Percentiles rank a stretch among this genome's conserved stretches.
Evolutionary conservation across 1,139 yeast species (phyloP).

Genomic region (Insectozyma bohioensis): DNA sequence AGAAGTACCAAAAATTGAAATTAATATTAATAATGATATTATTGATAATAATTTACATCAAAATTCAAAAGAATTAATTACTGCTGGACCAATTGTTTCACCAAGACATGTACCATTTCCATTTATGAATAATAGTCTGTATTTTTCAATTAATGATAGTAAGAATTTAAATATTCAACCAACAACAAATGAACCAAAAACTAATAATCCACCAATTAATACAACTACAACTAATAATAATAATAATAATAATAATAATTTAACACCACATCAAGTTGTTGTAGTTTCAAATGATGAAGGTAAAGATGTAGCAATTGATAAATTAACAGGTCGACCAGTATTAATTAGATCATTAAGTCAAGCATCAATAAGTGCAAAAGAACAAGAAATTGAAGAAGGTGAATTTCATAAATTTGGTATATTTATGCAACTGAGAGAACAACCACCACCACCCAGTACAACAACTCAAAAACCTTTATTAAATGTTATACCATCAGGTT

Average conservation of each 20-base stretch:
- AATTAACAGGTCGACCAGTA: slow-evolving; percentile 70
- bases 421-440: slow-evolving; percentile 59
- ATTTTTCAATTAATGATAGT: too few relatives aligned
- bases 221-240: too few relatives aligned
- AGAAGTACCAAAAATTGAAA: too few relatives aligned
- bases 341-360: slow-evolving; percentile 63
- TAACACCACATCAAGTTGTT: slow-evolving; percentile 70
- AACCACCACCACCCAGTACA: too few relatives aligned
- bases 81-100: slow-evolving; percentile 56
- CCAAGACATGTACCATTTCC: slow-evolving; percentile 27
- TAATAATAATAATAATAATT: slow-evolving; percentile 22
- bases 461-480: slow-evolving; percentile 35
- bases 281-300: slow-evolving; percentile 58
- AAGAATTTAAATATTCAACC: too few relatives aligned
- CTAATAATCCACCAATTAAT: too few relatives aligned
- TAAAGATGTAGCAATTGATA: slow-evolving; percentile 56
- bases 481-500: slow-evolving; percentile 65
- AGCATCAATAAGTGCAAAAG: slow-evolving; percentile 66
- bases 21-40: slow-evolving; percentile 1
- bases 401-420: slow-evolving; percentile 84
- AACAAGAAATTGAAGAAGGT: slow-evolving; percentile 88
- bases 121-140: too few relatives aligned
- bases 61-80: slow-evolving; percentile 50
- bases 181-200: slow-evolving; percentile 14
- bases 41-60: slow-evolving; percentile 38